Evolutionary conservation across 225 moss, liverwort and hornwort species (phyloP).

Genomic region (Sphagnum tenellum): DNA sequence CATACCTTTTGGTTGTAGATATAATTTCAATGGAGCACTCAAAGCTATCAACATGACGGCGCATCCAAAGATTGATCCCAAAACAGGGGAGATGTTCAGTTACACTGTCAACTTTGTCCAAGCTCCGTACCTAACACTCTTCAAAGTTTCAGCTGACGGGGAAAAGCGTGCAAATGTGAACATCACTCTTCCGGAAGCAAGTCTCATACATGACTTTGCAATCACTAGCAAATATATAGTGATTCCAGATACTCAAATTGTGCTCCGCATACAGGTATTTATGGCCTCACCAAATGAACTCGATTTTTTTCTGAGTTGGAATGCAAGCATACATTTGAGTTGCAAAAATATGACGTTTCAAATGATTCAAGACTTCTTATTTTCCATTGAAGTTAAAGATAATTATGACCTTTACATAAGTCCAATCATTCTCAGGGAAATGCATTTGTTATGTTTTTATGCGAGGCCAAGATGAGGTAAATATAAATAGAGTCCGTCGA

Average conservation of each 20-base stretch:
- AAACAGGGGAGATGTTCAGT: constrained; percentile 58
- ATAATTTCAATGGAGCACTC: constrained; percentile 52
- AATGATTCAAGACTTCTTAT: not conserved
- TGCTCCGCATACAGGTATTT: constrained; percentile 45
- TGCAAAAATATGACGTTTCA: too few relatives aligned
- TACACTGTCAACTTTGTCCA: constrained; percentile 43
- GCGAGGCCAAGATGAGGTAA: too few relatives aligned
- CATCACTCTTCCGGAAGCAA: constrained; percentile 57
- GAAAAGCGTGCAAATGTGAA: constrained; percentile 40
- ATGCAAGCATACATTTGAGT: not conserved
- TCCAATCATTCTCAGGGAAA: too few relatives aligned
- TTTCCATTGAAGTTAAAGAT: not conserved
- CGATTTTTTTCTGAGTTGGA: not conserved
- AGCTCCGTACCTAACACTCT: constrained; percentile 53
- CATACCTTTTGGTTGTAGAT: constrained; percentile 13
- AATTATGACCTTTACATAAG: too few relatives aligned
- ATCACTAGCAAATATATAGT: constrained; percentile 64
- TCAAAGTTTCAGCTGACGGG: constrained; percentile 46
- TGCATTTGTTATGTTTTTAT: not conserved
- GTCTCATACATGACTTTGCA: constrained; percentile 75
- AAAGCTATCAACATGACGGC: constrained; percentile 55
- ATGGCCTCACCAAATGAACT: not conserved
- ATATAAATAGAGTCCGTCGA: too few relatives aligned
- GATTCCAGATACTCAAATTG: constrained; percentile 69
- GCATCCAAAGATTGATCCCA: constrained; percentile 67